Percentiles rank a stretch among this genome's conserved stretches.
These are phyloP conservation scores for Mycosphaerelloides madeirae DNA, from an alignment of 2,329 filamentous ascomycete species.

Conservation along the genomic window DNA sequence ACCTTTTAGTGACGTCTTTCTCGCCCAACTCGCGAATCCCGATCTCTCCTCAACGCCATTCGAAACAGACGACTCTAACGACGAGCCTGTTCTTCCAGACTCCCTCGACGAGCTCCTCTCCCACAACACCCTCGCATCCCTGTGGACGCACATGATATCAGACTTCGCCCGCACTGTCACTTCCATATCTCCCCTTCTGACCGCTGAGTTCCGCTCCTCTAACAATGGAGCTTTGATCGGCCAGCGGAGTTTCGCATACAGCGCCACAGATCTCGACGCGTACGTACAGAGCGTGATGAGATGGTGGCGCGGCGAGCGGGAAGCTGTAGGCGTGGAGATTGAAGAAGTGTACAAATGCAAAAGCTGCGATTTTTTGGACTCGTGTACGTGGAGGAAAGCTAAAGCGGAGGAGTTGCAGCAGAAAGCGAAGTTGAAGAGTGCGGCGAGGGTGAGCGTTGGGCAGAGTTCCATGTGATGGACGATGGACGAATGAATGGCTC, in stretches of 20 bases:
- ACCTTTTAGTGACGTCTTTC: slow-evolving; percentile 72
- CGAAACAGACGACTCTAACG: slow-evolving; percentile 29
- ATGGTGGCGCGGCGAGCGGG: slow-evolving; percentile 82
- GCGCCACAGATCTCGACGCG: slow-evolving; percentile 55
- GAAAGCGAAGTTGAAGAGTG: slow-evolving; percentile 23
- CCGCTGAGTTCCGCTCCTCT: slow-evolving; percentile 51
- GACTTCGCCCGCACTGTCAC: slow-evolving; percentile 48
- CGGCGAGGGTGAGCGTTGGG: slow-evolving; percentile 7
- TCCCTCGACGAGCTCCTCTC: slow-evolving; percentile 49
- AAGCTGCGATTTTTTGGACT: slow-evolving; percentile 74
- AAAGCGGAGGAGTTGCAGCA: slow-evolving; percentile 58
- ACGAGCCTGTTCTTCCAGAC: slow-evolving; percentile 36
- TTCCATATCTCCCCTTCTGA: slow-evolving; percentile 52
- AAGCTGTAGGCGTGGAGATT: slow-evolving; percentile 68
- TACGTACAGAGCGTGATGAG: slow-evolving; percentile 67
- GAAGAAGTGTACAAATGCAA: slow-evolving; percentile 87
- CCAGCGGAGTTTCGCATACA: slow-evolving; percentile 60
- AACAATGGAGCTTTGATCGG: slow-evolving; percentile 51
- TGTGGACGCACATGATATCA: slow-evolving; percentile 61
- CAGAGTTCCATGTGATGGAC: no score
- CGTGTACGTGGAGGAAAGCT: slow-evolving; percentile 70
- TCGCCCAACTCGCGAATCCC: slow-evolving; percentile 69
- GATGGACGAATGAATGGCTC: no score
- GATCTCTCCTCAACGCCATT: slow-evolving; percentile 39
- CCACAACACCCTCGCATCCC: slow-evolving; percentile 55